Percentiles rank a stretch among this genome's conserved stretches.
Conservation (phyloP, 2,329 filamentous ascomycete genomes). For the Shiraia sp. region DNA sequence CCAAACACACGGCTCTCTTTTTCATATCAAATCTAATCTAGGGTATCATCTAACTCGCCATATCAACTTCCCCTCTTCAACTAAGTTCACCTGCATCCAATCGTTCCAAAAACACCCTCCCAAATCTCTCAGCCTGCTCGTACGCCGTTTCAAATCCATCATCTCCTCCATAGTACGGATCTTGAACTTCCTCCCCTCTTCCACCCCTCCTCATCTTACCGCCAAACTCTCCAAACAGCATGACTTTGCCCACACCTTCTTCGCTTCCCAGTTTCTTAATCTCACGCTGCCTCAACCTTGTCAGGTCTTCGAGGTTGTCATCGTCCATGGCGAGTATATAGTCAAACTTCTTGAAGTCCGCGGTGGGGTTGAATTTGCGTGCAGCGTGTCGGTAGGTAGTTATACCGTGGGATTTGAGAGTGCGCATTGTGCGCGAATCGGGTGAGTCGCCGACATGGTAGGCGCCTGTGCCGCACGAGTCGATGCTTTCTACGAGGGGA, state of each 20-base stretch:
- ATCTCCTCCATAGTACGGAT: slow-evolving; percentile 90
- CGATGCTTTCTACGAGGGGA: slow-evolving; percentile 67
- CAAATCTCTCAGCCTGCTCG: slow-evolving; percentile 78
- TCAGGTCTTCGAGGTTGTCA: slow-evolving; percentile 74
- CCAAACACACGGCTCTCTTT: too few relatives aligned
- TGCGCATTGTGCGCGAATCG: slow-evolving; percentile 82
- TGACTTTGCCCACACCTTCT: slow-evolving; percentile 58
- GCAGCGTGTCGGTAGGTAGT: slow-evolving; percentile 76
- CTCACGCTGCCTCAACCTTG: slow-evolving; percentile 60
- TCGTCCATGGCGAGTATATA: slow-evolving; percentile 96
- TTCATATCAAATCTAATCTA: too few relatives aligned
- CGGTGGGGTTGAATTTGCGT: slow-evolving; percentile 66
- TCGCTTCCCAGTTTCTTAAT: slow-evolving; percentile 46
- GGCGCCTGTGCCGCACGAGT: slow-evolving; percentile 87
- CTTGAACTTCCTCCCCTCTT: slow-evolving; percentile 70
- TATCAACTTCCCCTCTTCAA: too few relatives aligned
- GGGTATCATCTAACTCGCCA: too few relatives aligned
- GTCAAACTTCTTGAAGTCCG: slow-evolving; percentile 84
- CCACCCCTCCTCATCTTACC: slow-evolving; percentile 50
- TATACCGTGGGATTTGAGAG: slow-evolving; percentile 74
- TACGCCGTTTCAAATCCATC: slow-evolving; percentile 86
- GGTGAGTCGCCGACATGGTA: slow-evolving; percentile 81
- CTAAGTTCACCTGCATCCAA: slow-evolving; percentile 49
- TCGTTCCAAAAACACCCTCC: slow-evolving; percentile 72
- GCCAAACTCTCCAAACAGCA: slow-evolving; percentile 85